Evolutionary conservation across 2,329 filamentous ascomycete species (phyloP).

Genomic region (Aspergillus ibericus): DNA sequence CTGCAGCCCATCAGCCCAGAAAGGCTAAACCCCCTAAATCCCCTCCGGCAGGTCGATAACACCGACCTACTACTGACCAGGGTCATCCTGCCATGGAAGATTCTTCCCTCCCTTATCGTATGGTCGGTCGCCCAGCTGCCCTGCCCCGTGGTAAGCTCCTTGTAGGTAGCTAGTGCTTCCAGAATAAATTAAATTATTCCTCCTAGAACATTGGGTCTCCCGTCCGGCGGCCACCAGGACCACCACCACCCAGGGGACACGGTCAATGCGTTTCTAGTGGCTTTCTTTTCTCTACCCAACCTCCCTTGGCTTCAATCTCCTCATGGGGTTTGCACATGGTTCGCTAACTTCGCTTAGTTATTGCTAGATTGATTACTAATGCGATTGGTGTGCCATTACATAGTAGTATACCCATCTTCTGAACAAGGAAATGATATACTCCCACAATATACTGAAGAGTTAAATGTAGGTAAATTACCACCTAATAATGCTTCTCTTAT

Average conservation of each 20-base stretch:
- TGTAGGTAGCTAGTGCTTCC: neutral
- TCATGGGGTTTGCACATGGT: neutral
- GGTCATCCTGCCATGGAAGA: neutral
- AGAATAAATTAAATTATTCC: neutral
- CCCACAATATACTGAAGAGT: too few species aligned
- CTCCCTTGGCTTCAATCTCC: neutral
- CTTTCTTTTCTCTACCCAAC: neutral
- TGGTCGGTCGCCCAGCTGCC: neutral
- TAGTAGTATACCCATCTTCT: too few species aligned
- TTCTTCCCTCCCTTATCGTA: slow-evolving; percentile 1
- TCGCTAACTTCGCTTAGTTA: too few species aligned
- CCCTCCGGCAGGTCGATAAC: neutral
- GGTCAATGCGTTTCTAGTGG: neutral
- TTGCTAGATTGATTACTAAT: neutral
- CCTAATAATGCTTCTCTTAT: too few species aligned
- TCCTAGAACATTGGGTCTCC: neutral
- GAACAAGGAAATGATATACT: too few species aligned
- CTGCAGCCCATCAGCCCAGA: neutral
- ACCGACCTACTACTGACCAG: neutral
- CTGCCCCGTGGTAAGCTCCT: neutral
- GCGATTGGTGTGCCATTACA: neutral
- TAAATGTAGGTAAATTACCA: too few species aligned
- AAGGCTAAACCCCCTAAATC: neutral
- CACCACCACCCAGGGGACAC: neutral
- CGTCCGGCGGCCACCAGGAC: too few species aligned